phyloP scores from a whole-genome alignment of 1,284 basidiomycete species.

The Hymenochaete sp. region DNA sequence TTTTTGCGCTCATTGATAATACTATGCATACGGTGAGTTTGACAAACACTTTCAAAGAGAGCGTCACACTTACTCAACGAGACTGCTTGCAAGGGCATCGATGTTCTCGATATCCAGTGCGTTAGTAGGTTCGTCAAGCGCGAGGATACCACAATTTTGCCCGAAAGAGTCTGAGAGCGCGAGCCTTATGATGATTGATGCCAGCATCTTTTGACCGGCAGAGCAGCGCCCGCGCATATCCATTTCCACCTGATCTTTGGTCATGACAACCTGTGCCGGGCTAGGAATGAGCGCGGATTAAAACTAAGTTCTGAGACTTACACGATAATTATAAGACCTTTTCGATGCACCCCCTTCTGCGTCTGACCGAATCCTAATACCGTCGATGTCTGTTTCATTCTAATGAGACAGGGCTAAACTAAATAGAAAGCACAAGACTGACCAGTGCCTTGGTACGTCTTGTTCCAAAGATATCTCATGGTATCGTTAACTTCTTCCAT shows the following conservation, averaged over 20 bases:
- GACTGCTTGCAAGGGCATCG: slow-evolving; percentile 82
- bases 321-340: slow-evolving; percentile 97
- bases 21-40: slow-evolving; percentile 31
- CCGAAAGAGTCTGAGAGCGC: slow-evolving; percentile 97
- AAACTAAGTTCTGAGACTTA: slow-evolving; percentile 31
- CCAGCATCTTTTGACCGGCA: slow-evolving; percentile 97
- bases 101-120: slow-evolving; percentile 97
- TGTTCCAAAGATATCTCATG: slow-evolving; percentile 94
- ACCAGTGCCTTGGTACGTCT: slow-evolving; percentile 99
- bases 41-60: neutral
- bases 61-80: slow-evolving; percentile 71
- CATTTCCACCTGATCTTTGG: slow-evolving; percentile 97
- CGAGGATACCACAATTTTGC: slow-evolving; percentile 95
- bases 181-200: slow-evolving; percentile 98
- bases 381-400: slow-evolving; percentile 78
- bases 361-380: slow-evolving; percentile 92
- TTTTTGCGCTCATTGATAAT: slow-evolving; percentile 88
- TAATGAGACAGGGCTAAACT: slow-evolving; percentile 1
- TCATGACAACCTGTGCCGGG: slow-evolving; percentile 81
- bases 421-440: slow-evolving; percentile 19
- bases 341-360: slow-evolving; percentile 80
- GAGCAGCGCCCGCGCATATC: slow-evolving; percentile 99
- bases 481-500: slow-evolving; percentile 99
- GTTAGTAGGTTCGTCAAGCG: slow-evolving; percentile 97
- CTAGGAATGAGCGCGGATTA: slow-evolving; percentile 22